These are phyloP conservation scores for Penicillium oxalicum DNA, from an alignment of 2,329 filamentous ascomycete species.

Conservation along the genomic window DNA sequence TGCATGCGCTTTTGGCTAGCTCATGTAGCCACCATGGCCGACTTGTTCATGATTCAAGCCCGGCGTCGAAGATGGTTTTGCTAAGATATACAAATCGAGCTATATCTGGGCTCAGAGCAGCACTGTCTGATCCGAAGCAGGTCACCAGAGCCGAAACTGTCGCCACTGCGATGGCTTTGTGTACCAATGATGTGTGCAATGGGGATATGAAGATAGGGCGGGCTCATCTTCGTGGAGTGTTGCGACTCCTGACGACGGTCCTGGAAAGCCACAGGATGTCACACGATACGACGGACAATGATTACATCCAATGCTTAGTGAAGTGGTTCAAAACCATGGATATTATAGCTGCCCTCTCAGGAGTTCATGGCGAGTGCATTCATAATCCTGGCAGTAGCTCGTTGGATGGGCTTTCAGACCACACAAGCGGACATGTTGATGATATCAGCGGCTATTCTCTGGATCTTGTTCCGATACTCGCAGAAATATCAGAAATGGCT, in stretches of 20 bases:
- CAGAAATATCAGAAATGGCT: conserved; percentile 17
- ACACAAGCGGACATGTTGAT: conserved; percentile 14
- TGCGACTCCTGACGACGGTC: conserved; percentile 18
- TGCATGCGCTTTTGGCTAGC: conserved; percentile 24
- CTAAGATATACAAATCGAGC: conserved; percentile 26
- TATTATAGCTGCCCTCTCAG: conserved; percentile 23
- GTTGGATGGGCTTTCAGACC: conserved; percentile 6
- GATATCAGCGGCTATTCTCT: conserved; percentile 28
- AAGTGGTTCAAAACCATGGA: conserved; percentile 30
- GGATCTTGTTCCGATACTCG: conserved; percentile 23
- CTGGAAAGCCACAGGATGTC: conserved; percentile 8
- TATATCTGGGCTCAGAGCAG: conserved; percentile 19
- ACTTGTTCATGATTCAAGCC: conserved; percentile 15
- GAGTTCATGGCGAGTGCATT: conserved; percentile 7
- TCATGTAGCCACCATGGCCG: conserved; percentile 27
- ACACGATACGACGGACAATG: conserved; percentile 5
- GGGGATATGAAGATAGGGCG: conserved; percentile 25
- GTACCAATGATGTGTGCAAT: conserved; percentile 32
- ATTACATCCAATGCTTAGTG: conserved; percentile 18
- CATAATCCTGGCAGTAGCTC: conserved; percentile 7
- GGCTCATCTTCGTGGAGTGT: conserved; percentile 23
- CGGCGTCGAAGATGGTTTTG: conserved; percentile 11
- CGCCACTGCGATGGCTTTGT: conserved; percentile 27
- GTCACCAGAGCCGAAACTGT: conserved; percentile 19
- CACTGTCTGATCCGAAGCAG: conserved; percentile 11